phyloP scores from a whole-genome alignment of 164 flowering plant species.

The Stephania japonica region DNA sequence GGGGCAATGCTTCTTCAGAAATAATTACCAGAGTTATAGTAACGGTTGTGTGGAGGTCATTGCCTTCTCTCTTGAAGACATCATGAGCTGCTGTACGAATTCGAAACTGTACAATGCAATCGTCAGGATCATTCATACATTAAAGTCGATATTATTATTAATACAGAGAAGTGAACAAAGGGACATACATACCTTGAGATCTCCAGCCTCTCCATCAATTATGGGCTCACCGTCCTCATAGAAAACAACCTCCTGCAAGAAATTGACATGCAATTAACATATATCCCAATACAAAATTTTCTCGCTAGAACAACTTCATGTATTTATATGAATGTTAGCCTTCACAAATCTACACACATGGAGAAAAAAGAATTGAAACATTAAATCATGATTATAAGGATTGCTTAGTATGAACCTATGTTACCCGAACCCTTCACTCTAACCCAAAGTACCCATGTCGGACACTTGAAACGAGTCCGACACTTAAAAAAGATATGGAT shows the following conservation, averaged over 20 bases:
- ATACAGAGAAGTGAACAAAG: not conserved
- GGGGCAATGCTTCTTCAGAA: not conserved
- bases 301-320: not conserved
- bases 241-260: constrained; percentile 75
- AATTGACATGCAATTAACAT: constrained; percentile 1
- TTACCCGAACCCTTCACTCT: too few species aligned
- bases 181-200: constrained; percentile 62
- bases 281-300: not conserved
- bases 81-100: constrained; percentile 91
- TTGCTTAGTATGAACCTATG: not conserved
- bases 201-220: constrained; percentile 96
- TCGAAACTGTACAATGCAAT: constrained; percentile 53
- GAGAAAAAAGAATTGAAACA: too few species aligned
- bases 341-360: not conserved
- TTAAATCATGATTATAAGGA: not conserved
- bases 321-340: not conserved
- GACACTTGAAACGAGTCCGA: too few species aligned
- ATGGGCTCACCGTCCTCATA: constrained; percentile 96
- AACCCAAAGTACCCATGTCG: too few species aligned
- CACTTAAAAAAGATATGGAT: too few species aligned
- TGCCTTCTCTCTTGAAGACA: constrained; percentile 81
- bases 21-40: constrained; percentile 81
- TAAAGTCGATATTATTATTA: not conserved
- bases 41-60: constrained; percentile 82
- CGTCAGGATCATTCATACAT: not conserved